These are phyloP conservation scores for Scedosporium apiospermum DNA, from an alignment of 2,329 filamentous ascomycete species.

Conservation along the genomic window DNA sequence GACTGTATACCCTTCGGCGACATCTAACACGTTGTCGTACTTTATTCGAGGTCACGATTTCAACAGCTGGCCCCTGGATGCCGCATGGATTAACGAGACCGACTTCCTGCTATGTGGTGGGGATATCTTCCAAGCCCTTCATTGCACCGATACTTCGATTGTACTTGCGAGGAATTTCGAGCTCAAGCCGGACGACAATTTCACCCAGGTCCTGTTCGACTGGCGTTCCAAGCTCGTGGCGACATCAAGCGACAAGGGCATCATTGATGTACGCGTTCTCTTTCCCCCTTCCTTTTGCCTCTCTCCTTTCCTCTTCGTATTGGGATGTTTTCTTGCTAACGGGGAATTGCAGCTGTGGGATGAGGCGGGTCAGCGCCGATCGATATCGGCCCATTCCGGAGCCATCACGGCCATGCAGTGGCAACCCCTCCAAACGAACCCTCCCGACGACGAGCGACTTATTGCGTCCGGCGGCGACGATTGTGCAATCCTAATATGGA, in stretches of 20 bases:
- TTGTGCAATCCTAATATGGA: constrained; percentile 54
- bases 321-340: not conserved
- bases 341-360: constrained; percentile 39
- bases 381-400: constrained; percentile 50
- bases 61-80: constrained; percentile 43
- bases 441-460: constrained; percentile 41
- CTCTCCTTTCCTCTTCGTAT: not conserved
- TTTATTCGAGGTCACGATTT: constrained; percentile 40
- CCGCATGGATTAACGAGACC: constrained; percentile 47
- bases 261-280: constrained; percentile 44
- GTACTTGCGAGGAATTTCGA: constrained; percentile 37
- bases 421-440: constrained; percentile 38
- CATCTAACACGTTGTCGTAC: constrained; percentile 36
- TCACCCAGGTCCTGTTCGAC: constrained; percentile 49
- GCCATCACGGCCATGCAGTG: constrained; percentile 49
- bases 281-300: constrained; percentile 6
- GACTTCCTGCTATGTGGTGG: constrained; percentile 53
- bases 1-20: constrained; percentile 41
- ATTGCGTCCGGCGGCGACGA: constrained; percentile 55
- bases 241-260: constrained; percentile 50
- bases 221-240: constrained; percentile 41
- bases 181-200: constrained; percentile 41
- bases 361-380: constrained; percentile 39
- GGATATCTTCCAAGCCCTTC: constrained; percentile 39
- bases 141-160: constrained; percentile 37